Conservation (phyloP, 2,329 filamentous ascomycete species). For the Penicillium sp. region DNA sequence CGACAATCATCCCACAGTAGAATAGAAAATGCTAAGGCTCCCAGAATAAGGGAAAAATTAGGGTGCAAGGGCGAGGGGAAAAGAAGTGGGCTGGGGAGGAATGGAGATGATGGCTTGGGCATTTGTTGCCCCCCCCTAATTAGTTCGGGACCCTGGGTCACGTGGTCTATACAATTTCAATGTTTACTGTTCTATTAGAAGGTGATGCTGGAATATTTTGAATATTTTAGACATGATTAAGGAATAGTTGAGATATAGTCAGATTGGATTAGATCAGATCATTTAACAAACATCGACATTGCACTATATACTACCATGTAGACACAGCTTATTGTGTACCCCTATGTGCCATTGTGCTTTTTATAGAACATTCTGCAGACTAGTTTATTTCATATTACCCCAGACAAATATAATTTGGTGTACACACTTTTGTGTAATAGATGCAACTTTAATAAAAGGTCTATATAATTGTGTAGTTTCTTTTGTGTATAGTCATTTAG, state of each 20-base stretch:
- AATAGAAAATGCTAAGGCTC: not conserved
- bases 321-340: not conserved
- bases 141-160: conserved; percentile 11
- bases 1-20: conserved; percentile 4
- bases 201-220: too few species aligned
- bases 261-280: not conserved
- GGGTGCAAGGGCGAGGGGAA: conserved; percentile 16
- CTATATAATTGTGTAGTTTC: too few species aligned
- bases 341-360: conserved; percentile 4
- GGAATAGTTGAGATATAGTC: not conserved
- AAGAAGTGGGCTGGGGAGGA: conserved; percentile 18
- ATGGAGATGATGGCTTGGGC: conserved; percentile 26
- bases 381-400: not conserved
- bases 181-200: not conserved
- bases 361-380: conserved; percentile 5
- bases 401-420: not conserved
- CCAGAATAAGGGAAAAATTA: conserved; percentile 9
- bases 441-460: not conserved
- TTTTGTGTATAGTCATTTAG: too few species aligned
- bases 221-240: not conserved
- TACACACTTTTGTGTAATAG: not conserved
- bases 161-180: conserved; percentile 6
- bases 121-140: conserved; percentile 31
- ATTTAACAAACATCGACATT: not conserved
- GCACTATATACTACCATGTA: not conserved